These are phyloP conservation scores for Botrytis aclada DNA, from an alignment of 2,329 filamentous ascomycete species.

Conservation along the genomic window DNA sequence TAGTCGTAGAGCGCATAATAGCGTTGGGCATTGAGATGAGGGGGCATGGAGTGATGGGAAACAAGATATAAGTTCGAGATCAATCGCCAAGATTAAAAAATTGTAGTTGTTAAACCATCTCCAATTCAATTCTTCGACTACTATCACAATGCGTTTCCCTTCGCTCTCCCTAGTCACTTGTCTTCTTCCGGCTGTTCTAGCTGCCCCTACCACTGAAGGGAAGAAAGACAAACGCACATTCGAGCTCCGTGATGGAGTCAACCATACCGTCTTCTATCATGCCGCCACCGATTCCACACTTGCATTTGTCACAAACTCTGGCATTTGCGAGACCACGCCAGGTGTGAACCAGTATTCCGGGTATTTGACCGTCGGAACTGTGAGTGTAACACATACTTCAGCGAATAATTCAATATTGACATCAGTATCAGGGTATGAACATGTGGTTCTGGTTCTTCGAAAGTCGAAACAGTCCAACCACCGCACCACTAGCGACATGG, in stretches of 20 bases:
- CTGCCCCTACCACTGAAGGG: slow-evolving; percentile 15
- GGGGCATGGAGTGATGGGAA: not conserved
- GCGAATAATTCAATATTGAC: slow-evolving; percentile 29
- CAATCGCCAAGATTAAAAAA: not conserved
- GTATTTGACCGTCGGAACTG: slow-evolving; percentile 46
- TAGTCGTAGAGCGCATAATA: not conserved
- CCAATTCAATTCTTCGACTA: not conserved
- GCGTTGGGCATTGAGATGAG: not conserved
- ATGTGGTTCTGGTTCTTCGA: slow-evolving; percentile 54
- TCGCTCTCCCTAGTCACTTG: slow-evolving; percentile 17
- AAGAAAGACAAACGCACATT: slow-evolving; percentile 36
- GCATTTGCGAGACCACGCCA: slow-evolving; percentile 50
- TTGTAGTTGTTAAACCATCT: not conserved
- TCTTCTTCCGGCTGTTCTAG: slow-evolving; percentile 24
- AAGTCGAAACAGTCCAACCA: slow-evolving; percentile 48
- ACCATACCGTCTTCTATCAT: slow-evolving; percentile 48
- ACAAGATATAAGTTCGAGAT: not conserved
- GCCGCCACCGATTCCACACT: slow-evolving; percentile 45
- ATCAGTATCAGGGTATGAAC: slow-evolving; percentile 24
- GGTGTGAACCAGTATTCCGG: slow-evolving; percentile 51
- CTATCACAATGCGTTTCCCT: slow-evolving; percentile 23
- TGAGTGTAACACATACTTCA: slow-evolving; percentile 23
- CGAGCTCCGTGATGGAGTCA: slow-evolving; percentile 40
- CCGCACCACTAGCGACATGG: slow-evolving; percentile 45
- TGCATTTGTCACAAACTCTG: slow-evolving; percentile 50